These are phyloP conservation scores for Rhododendron ferrugineum DNA, from an alignment of 148 eudicot genomes.

Conservation along the genomic window DNA sequence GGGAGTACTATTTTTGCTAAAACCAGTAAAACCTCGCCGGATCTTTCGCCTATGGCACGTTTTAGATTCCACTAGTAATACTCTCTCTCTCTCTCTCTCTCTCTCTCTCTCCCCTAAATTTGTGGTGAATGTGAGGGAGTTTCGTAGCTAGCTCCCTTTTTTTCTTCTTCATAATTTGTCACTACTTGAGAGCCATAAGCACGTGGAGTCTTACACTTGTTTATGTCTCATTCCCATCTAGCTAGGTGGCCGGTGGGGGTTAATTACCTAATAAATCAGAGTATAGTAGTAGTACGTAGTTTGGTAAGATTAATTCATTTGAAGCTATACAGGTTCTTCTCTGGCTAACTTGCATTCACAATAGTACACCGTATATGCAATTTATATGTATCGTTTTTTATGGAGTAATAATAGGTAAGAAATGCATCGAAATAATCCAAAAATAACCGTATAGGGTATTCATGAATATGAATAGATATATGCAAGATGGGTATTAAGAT, in stretches of 20 bases:
- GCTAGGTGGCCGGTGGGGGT: background rate
- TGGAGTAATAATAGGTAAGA: too few relatives aligned
- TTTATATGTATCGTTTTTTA: too few relatives aligned
- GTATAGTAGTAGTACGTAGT: too few relatives aligned
- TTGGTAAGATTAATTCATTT: background rate
- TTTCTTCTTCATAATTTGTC: conserved; percentile 1
- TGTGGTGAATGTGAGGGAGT: conserved; percentile 7
- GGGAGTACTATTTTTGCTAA: background rate
- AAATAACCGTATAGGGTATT: too few relatives aligned
- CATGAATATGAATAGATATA: too few relatives aligned
- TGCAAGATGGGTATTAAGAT: too few relatives aligned
- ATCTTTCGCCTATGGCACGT: conserved; percentile 63
- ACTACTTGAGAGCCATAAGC: conserved; percentile 9
- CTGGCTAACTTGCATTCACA: background rate
- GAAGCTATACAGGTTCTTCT: background rate
- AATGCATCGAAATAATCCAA: too few relatives aligned
- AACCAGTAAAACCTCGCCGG: conserved; percentile 48
- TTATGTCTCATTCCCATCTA: conserved; percentile 19
- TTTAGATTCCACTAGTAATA: conserved; percentile 43
- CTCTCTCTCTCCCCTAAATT: background rate
- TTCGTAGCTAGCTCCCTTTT: conserved; percentile 27
- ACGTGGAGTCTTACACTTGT: conserved; percentile 15
- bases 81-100: background rate
- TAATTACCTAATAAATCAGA: background rate
- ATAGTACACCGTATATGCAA: background rate